A percentile compares a stretch with the other conserved stretches of the same genome.
Evolutionary conservation across 2,329 filamentous ascomycete genomes (phyloP).

Genomic region (Myriosclerotinia curreyana): DNA sequence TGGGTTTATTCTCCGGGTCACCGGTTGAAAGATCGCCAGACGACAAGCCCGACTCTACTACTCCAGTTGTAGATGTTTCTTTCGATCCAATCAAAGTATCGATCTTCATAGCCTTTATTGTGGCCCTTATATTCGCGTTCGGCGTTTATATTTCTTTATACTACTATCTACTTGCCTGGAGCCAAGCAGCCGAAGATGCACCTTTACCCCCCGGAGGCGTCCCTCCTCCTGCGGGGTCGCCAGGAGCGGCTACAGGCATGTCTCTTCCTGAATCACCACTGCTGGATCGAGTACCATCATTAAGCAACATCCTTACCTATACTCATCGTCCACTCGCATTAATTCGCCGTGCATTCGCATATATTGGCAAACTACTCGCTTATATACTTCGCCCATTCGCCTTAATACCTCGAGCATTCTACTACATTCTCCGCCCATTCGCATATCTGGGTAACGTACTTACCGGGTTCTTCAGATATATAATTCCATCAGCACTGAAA

Average conservation of each 20-base stretch:
- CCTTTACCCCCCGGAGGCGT: neutral
- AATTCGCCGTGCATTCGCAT: neutral
- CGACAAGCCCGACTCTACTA: neutral
- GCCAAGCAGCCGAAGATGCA: neutral
- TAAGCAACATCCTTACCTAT: neutral
- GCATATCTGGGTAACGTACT: neutral
- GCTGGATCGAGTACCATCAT: neutral
- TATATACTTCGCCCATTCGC: neutral
- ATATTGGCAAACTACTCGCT: neutral
- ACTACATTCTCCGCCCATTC: neutral
- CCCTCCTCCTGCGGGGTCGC: neutral
- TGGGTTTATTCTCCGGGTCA: neutral
- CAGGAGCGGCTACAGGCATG: neutral
- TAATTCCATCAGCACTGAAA: too few relatives aligned
- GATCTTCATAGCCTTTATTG: neutral
- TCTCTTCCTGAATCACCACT: neutral
- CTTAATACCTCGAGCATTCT: neutral
- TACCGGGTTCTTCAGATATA: neutral
- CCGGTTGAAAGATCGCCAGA: neutral
- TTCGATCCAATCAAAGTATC: neutral
- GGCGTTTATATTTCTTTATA: neutral
- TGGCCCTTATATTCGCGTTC: neutral
- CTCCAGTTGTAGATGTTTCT: neutral
- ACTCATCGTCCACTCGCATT: neutral
- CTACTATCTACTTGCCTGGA: neutral